Conservation (phyloP, 768 basidiomycete genomes). For the Suillus spraguei region DNA sequence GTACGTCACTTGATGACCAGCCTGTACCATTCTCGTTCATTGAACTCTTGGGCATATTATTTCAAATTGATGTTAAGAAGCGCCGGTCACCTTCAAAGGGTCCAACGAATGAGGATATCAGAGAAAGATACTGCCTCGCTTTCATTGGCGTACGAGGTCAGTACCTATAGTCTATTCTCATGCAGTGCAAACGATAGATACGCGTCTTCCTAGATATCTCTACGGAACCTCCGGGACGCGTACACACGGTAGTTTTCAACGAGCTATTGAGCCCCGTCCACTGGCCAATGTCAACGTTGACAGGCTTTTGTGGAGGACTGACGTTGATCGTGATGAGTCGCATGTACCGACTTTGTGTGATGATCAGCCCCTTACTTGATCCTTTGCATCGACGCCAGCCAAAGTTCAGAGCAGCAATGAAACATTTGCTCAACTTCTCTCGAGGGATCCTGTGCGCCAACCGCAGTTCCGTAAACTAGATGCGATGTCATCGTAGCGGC, state of each 20-base stretch:
- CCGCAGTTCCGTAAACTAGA: too few relatives aligned
- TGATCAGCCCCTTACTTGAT: background rate
- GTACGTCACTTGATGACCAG: slow-evolving; percentile 34
- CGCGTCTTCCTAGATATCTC: slow-evolving; percentile 26
- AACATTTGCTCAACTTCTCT: background rate
- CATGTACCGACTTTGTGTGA: background rate
- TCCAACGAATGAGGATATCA: slow-evolving; percentile 68
- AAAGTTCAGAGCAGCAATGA: background rate
- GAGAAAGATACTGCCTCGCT: slow-evolving; percentile 63
- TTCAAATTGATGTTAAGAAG: slow-evolving; percentile 84
- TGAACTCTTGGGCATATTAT: slow-evolving; percentile 64
- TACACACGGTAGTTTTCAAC: slow-evolving; percentile 24
- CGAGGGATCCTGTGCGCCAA: background rate
- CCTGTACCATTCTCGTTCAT: background rate
- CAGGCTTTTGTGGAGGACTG: background rate
- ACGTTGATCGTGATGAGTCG: background rate
- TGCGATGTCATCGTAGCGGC: too few relatives aligned
- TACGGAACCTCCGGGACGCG: slow-evolving; percentile 30
- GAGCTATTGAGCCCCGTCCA: background rate
- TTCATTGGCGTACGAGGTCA: slow-evolving; percentile 67
- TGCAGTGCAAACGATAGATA: slow-evolving; percentile 10
- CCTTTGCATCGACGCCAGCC: background rate
- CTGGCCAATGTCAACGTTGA: background rate
- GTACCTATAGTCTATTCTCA: slow-evolving; percentile 14
- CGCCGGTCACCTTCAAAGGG: slow-evolving; percentile 66